phyloP scores from a whole-genome alignment of 78 protist species.

The Pigoraptor vietnamica region DNA sequence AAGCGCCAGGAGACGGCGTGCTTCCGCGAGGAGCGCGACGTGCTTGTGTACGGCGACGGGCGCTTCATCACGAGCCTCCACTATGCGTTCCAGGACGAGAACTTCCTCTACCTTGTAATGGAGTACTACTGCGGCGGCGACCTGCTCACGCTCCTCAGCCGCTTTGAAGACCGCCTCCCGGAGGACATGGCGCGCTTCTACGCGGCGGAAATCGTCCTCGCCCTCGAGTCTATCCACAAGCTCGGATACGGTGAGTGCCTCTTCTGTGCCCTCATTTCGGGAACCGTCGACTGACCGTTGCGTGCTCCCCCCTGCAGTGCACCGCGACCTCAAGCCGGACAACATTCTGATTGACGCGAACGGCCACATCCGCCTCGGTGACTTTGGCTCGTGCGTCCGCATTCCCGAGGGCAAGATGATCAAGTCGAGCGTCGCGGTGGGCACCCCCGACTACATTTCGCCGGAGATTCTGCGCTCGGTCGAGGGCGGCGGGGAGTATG shows the following conservation, averaged over 20 bases:
- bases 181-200: conserved; percentile 74
- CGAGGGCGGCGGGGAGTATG: neutral
- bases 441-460: conserved; percentile 86
- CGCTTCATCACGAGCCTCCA: conserved; percentile 65
- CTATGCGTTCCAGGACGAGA: conserved; percentile 72
- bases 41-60: conserved; percentile 38
- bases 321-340: conserved; percentile 92
- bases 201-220: conserved; percentile 75
- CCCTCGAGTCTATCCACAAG: conserved; percentile 73
- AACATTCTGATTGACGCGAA: conserved; percentile 52
- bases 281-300: neutral
- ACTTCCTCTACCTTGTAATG: conserved; percentile 43
- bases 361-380: conserved; percentile 44
- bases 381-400: conserved; percentile 39
- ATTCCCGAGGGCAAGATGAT: neutral
- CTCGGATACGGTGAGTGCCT: conserved; percentile 36
- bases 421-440: conserved; percentile 15
- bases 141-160: conserved; percentile 20
- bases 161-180: neutral
- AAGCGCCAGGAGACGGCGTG: conserved; percentile 20
- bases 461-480: conserved; percentile 23
- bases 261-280: neutral
- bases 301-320: conserved; percentile 9
- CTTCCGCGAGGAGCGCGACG: conserved; percentile 72
- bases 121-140: conserved; percentile 46